Conservation (phyloP, 441 rosid species). For the Erodium texanum region DNA sequence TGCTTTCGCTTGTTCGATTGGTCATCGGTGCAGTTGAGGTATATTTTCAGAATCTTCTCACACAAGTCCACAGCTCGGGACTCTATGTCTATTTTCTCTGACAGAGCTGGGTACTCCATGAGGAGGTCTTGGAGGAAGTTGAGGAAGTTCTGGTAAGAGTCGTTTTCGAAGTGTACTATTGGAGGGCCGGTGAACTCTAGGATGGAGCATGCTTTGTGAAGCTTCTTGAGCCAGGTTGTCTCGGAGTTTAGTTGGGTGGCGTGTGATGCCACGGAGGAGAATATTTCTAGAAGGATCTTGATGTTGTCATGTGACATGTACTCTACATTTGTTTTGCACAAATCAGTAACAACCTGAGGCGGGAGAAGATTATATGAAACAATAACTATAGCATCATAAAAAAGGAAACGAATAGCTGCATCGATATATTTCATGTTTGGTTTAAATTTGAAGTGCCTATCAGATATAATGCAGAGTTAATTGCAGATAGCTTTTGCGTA, state of each 20-base stretch:
- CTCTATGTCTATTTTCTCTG: constrained; percentile 48
- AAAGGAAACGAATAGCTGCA: background rate
- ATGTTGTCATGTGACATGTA: constrained; percentile 44
- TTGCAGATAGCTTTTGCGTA: no score
- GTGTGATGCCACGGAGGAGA: constrained; percentile 54
- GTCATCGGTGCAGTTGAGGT: constrained; percentile 29
- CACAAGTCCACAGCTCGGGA: constrained; percentile 48
- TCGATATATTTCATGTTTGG: no score
- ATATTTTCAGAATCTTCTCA: constrained; percentile 46
- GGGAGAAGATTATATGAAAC: background rate
- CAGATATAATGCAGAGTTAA: no score
- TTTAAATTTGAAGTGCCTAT: no score
- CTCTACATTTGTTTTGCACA: constrained; percentile 42
- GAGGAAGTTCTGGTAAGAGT: constrained; percentile 63
- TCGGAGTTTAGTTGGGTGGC: constrained; percentile 60
- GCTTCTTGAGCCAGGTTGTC: constrained; percentile 47
- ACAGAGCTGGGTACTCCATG: constrained; percentile 30
- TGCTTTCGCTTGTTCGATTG: constrained; percentile 8
- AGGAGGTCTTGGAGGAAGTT: constrained; percentile 52
- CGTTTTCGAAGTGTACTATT: constrained; percentile 78
- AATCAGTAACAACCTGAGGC: constrained; percentile 65
- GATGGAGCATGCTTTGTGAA: constrained; percentile 62
- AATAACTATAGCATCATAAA: background rate
- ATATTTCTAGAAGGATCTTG: constrained; percentile 42
- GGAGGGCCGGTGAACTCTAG: constrained; percentile 78